Evolutionary conservation across 805 yeast species (phyloP), one percentile per base, ranked within the genome.

Genomic region (Wickerhamiella nectarea): DNA sequence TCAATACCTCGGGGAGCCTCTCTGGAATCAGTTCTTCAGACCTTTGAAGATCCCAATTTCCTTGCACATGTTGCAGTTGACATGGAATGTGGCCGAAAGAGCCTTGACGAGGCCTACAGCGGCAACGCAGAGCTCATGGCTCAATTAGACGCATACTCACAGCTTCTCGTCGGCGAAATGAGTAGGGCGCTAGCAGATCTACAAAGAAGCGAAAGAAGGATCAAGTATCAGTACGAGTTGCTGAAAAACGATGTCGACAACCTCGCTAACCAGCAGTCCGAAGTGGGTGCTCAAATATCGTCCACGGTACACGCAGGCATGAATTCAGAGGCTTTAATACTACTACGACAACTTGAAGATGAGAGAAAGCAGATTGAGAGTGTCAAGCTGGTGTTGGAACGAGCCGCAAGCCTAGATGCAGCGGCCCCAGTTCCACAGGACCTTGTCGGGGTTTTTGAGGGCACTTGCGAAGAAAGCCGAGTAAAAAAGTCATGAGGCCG

Each of bases 191-290:
- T 61, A 6, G 47, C 45, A 8, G 55, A 50, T 19, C 50, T 62
- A 17, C 43, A 46, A 34, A 43, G 50, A 29, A 46, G 56, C 35
- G 56, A 54, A 28, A 53, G 52, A 26, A 48, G 60, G 11, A 47
- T 61, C 28, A 55, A 51, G 36, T 60, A 61, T 48, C 63, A 61
- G 44, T 50, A 58, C 22, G 63, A 59, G 36, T 53, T 62, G 38
- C 52, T 62, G 15, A 48, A 51, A 20, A 50, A 52, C 35, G 65
- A 62, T 40, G 49, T 58, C 14, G 45, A 43, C 10, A 48, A 49
- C 9, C 46, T 62, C 20, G 45, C 40, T 8, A 29, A 20, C 14
- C 50, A 49, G 15, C 53, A 57, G 31, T 6, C 14, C 15, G 14
- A 28, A 4, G 31, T 7, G 3, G 31, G 31, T 4, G 14, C 31